Evolutionary conservation across 352 stramenopile genomes (phyloP).

Genomic region (Thalassiosira mediterranea): DNA sequence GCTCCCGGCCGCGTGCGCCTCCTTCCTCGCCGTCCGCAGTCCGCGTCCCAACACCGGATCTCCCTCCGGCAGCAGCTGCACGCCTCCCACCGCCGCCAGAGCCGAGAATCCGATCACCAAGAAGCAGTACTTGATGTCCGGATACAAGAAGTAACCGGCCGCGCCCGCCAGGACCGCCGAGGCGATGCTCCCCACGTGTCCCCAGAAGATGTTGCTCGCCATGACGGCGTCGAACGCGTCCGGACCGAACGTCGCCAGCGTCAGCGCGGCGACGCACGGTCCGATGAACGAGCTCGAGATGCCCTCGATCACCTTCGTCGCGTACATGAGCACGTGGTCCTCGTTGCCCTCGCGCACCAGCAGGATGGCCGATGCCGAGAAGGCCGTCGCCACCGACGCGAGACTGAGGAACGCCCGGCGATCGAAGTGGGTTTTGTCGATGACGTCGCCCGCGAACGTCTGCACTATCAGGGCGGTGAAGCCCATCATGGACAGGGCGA

Average conservation of each 20-base stretch:
- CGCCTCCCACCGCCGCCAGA: constrained; percentile 59
- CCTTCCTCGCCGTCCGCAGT: constrained; percentile 31
- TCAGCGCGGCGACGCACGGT: constrained; percentile 77
- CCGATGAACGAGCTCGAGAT: constrained; percentile 74
- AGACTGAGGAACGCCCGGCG: constrained; percentile 65
- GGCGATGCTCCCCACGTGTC: constrained; percentile 63
- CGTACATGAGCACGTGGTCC: constrained; percentile 71
- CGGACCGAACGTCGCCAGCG: constrained; percentile 75
- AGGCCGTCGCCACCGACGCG: constrained; percentile 66
- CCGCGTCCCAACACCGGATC: constrained; percentile 71
- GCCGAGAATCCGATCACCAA: constrained; percentile 73
- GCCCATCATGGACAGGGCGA: constrained; percentile 74
- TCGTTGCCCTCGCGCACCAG: constrained; percentile 71
- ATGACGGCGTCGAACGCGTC: constrained; percentile 76
- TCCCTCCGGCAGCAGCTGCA: constrained; percentile 72
- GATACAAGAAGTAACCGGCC: constrained; percentile 71
- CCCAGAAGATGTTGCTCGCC: constrained; percentile 80
- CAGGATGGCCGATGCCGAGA: constrained; percentile 74
- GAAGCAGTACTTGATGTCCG: constrained; percentile 81
- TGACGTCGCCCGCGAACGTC: constrained; percentile 73
- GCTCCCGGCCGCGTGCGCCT: constrained; percentile 13
- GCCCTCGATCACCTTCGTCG: constrained; percentile 76
- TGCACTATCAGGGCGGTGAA: constrained; percentile 77
- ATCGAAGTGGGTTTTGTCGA: constrained; percentile 79
- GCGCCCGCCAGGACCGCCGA: constrained; percentile 62